Conservation (phyloP, 345 rosid genomes). For the Camelina neglecta region DNA sequence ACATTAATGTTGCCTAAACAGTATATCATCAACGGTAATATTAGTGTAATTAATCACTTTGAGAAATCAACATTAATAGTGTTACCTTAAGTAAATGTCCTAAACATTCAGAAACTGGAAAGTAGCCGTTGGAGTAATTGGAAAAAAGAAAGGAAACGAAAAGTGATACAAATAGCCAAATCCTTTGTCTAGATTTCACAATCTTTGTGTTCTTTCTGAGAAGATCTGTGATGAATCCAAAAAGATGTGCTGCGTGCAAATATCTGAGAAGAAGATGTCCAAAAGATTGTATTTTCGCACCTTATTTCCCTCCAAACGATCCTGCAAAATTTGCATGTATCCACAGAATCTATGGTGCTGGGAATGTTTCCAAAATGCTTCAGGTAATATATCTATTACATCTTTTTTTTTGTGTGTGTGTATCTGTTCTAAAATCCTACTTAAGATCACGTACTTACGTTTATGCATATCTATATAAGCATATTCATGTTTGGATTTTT, state of each 20-base stretch:
- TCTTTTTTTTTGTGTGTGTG: not conserved
- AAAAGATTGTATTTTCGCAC: constrained; percentile 69
- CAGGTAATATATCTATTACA: constrained; percentile 48
- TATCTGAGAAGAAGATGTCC: constrained; percentile 74
- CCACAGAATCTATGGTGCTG: constrained; percentile 79
- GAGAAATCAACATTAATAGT: constrained; percentile 21
- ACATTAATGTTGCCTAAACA: not conserved
- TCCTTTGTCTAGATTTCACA: constrained; percentile 33
- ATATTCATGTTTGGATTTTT: not conserved
- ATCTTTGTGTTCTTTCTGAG: constrained; percentile 29
- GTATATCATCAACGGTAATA: constrained; percentile 24
- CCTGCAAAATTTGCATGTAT: constrained; percentile 62
- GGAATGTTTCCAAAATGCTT: constrained; percentile 72
- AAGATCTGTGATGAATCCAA: constrained; percentile 44
- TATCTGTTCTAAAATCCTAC: constrained; percentile 10
- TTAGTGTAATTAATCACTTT: constrained; percentile 11
- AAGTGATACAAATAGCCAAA: constrained; percentile 25
- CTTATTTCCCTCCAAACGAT: constrained; percentile 60
- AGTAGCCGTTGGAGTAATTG: constrained; percentile 38
- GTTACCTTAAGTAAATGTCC: constrained; percentile 33
- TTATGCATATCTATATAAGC: not conserved
- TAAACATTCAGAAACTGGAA: constrained; percentile 26
- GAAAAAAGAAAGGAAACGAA: constrained; percentile 31
- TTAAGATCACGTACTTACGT: not conserved
- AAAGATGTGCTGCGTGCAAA: constrained; percentile 72